phyloP scores from a whole-genome alignment of 148 eudicot species.

The Linanthus parryae region DNA sequence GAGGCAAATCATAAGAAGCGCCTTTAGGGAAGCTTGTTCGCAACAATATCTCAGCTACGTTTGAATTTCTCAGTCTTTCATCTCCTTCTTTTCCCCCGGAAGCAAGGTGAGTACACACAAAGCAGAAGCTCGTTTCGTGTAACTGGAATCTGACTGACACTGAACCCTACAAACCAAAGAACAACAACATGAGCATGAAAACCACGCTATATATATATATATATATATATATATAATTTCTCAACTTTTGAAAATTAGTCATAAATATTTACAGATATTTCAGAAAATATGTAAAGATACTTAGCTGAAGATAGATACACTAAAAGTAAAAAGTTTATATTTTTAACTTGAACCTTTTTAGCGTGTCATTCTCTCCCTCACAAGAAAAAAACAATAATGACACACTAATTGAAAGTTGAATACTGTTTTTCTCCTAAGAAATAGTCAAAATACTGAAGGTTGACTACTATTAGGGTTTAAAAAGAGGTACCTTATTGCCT shows the following conservation, averaged over 20 bases:
- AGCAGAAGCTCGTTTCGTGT: constrained; percentile 47
- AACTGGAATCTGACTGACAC: constrained; percentile 41
- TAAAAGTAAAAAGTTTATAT: too few relatives aligned
- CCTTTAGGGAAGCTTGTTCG: constrained; percentile 33
- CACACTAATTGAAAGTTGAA: too few relatives aligned
- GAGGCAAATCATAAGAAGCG: constrained; percentile 24
- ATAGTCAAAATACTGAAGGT: too few relatives aligned
- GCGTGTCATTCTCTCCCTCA: too few relatives aligned
- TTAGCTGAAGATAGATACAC: too few relatives aligned
- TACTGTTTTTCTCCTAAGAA: too few relatives aligned
- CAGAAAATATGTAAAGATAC: too few relatives aligned
- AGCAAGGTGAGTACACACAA: constrained; percentile 48
- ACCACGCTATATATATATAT: too few relatives aligned
- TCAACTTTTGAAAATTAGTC: background rate
- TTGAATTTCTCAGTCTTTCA: constrained; percentile 32
- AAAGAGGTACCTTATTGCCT: constrained; percentile 33
- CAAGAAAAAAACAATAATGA: too few relatives aligned
- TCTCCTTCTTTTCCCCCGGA: constrained; percentile 51
- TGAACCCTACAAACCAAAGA: constrained; percentile 31
- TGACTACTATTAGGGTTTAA: background rate
- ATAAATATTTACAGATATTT: background rate
- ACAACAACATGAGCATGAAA: background rate
- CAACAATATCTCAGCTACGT: constrained; percentile 29
- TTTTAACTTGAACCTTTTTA: too few relatives aligned
- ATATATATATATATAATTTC: too few relatives aligned